phyloP scores from a whole-genome alignment of 2,329 filamentous ascomycete genomes.

The Nemania sp. region DNA sequence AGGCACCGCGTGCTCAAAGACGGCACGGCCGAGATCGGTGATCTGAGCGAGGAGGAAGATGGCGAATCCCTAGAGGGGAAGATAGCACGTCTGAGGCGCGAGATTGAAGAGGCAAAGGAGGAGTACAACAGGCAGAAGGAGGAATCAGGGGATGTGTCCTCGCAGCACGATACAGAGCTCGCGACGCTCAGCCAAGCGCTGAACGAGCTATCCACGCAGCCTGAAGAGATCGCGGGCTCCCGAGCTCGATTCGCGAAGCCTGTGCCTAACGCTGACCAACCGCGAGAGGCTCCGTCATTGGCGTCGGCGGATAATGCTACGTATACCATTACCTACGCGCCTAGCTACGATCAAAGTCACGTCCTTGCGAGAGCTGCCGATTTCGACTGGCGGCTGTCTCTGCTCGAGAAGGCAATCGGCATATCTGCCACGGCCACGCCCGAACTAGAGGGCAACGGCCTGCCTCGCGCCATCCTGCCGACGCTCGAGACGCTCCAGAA shows the following conservation, averaged over 20 bases:
- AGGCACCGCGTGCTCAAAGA: slow-evolving; percentile 66
- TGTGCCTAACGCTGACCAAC: slow-evolving; percentile 33
- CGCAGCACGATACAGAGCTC: slow-evolving; percentile 60
- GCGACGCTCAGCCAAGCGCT: slow-evolving; percentile 72
- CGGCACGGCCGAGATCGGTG: slow-evolving; percentile 69
- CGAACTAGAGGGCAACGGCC: slow-evolving; percentile 60
- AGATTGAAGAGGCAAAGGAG: slow-evolving; percentile 55
- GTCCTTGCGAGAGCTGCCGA: slow-evolving; percentile 80
- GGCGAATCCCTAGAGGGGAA: slow-evolving; percentile 77
- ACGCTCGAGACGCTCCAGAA: slow-evolving; percentile 80
- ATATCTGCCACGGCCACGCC: slow-evolving; percentile 71
- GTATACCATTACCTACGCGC: slow-evolving; percentile 69
- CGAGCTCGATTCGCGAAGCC: slow-evolving; percentile 32
- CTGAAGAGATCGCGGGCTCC: slow-evolving; percentile 36
- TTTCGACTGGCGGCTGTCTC: slow-evolving; percentile 80
- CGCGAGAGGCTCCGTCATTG: slow-evolving; percentile 24
- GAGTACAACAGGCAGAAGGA: slow-evolving; percentile 62
- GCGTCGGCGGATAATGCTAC: slow-evolving; percentile 48
- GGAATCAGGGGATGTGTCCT: slow-evolving; percentile 48
- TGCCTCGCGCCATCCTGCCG: slow-evolving; percentile 74
- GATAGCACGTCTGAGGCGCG: slow-evolving; percentile 79
- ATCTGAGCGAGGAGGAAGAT: slow-evolving; percentile 71
- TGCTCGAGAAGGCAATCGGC: slow-evolving; percentile 81
- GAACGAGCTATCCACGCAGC: slow-evolving; percentile 61
- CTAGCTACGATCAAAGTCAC: slow-evolving; percentile 68